phyloP scores from a whole-genome alignment of 2,329 filamentous ascomycete genomes.

The Fusarium sp. region DNA sequence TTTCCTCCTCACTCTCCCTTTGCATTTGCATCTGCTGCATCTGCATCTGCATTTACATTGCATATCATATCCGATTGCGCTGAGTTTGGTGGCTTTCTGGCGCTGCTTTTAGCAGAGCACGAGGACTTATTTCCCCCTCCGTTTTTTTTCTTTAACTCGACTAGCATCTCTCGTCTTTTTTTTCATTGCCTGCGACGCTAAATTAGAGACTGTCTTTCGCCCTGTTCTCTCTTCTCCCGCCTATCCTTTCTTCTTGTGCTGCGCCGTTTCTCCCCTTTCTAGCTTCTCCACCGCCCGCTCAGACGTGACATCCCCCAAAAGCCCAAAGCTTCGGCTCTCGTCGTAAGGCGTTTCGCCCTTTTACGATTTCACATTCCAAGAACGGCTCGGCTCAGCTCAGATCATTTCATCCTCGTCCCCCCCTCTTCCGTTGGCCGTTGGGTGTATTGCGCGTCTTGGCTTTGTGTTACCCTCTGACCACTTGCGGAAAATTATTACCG shows the following conservation, averaged over 20 bases:
- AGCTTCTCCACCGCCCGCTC: slow-evolving; percentile 21
- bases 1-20: neutral
- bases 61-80: neutral
- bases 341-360: slow-evolving; percentile 27
- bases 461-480: slow-evolving; percentile 2
- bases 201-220: slow-evolving; percentile 2
- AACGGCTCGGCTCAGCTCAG: neutral
- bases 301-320: neutral
- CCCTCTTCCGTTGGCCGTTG: neutral
- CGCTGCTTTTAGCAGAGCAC: too few relatives aligned
- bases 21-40: too few relatives aligned
- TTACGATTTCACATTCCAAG: slow-evolving; percentile 1
- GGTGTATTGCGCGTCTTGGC: slow-evolving; percentile 1
- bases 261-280: slow-evolving; percentile 13
- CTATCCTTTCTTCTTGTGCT: slow-evolving; percentile 7
- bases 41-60: too few relatives aligned
- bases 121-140: neutral
- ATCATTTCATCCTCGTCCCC: neutral
- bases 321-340: too few relatives aligned
- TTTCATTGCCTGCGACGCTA: slow-evolving; percentile 1
- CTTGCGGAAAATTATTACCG: neutral
- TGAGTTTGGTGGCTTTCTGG: neutral
- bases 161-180: neutral
- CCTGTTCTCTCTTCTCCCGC: slow-evolving; percentile 41
- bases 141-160: too few relatives aligned